Conservation (phyloP, 352 stramenopile genomes). For the Globisporangium cederbergense region DNA sequence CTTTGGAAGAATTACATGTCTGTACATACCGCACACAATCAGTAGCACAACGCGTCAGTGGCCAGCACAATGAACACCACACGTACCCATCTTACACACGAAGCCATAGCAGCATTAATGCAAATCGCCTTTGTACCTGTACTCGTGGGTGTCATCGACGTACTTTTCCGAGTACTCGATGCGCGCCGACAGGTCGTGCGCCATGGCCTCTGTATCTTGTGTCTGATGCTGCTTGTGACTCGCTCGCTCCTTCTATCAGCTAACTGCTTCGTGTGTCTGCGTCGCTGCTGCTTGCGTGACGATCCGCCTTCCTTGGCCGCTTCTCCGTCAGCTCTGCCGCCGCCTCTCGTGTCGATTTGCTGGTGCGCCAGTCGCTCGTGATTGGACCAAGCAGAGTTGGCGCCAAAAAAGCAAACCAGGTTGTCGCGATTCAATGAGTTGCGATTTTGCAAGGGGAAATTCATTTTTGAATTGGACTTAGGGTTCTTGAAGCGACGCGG, state of each 20-base stretch:
- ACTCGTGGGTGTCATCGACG: conserved; percentile 92
- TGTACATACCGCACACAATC: conserved; percentile 18
- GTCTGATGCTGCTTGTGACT: no score
- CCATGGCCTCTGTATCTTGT: conserved; percentile 34
- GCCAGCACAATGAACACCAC: background rate
- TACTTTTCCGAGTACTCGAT: conserved; percentile 97
- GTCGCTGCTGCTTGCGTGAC: no score
- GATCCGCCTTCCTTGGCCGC: no score
- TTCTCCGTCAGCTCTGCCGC: no score
- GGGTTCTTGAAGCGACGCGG: background rate
- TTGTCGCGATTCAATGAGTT: no score
- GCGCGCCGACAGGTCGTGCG: conserved; percentile 82
- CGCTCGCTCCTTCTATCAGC: no score
- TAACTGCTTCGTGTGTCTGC: background rate
- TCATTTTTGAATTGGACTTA: no score
- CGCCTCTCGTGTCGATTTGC: no score
- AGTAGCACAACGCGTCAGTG: background rate
- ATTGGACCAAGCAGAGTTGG: no score
- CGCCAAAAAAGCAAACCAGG: no score
- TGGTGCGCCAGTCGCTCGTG: no score
- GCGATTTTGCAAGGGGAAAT: no score
- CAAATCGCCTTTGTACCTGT: conserved; percentile 52
- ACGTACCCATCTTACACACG: background rate
- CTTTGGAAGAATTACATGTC: conserved; percentile 97
- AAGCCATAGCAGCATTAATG: background rate